Evolutionary conservation across 805 yeast species (phyloP), one percentile per base, ranked within the genome.

Genomic region (Vanderwaltozyma tropicalis): DNA sequence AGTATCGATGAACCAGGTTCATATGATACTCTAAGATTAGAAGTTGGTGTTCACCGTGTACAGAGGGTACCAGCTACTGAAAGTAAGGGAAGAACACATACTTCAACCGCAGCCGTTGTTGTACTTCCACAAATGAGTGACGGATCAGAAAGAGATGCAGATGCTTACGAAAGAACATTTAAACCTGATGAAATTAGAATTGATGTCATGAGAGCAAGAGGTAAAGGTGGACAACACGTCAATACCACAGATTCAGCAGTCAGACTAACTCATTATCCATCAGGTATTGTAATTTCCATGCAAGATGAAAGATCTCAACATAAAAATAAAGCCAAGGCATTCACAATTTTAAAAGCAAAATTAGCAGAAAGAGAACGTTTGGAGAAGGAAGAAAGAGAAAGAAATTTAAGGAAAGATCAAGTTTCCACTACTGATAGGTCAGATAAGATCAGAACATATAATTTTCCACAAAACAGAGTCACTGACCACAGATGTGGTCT

Each of bases 141-240:
- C 18, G 76, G 76, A 2, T 64, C 65, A 16, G 76, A 70, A 5
- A 64, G 57, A 28, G 61, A 62, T 6, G 66, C 66, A 20, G 64
- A 73, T 38, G 68, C 71, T 2, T 72, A 68, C 33, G 89, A 82
- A 49, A 64, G 89, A 30, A 73, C 74, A 40, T 86, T 92, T 59
- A 76, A 76, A 15, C 84, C 88, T 0, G 94, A 83, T 2, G 98
- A 92, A 50, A 77, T 92, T 17, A 71, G 96, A 40, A 77, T 92
- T 4, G 98, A 92, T 56, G 87, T 92, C n/a, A 92, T 89, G 95
- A 70, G 98, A 48, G 85, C 97, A 1, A 78, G 95, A 39, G 98
- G 98, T 3, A 81, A 92, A 45, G 98, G 98, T 40, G 98, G 98
- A 0, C 98, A 89, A 64, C 97, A 89, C 55, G 98, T 89, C 27